These are phyloP conservation scores for Rhodotorula kratochvilovae DNA, from an alignment of 768 basidiomycete species.

Conservation along the genomic window DNA sequence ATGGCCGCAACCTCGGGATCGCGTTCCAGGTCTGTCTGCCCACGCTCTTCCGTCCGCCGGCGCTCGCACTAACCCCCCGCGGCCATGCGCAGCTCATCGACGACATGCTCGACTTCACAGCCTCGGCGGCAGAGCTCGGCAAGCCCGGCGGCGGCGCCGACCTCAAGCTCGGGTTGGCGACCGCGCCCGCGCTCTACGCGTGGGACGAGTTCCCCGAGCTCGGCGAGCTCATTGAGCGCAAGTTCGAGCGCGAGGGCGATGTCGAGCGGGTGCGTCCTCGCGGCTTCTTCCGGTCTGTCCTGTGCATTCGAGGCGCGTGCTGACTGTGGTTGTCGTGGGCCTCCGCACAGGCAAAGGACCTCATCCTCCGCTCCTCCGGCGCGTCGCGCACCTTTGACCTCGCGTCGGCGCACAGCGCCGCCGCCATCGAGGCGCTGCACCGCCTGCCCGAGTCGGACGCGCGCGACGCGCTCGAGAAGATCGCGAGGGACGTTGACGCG, in stretches of 20 bases:
- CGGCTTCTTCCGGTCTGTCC: neutral
- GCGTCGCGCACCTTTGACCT: slow-evolving; percentile 72
- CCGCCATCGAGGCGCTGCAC: slow-evolving; percentile 65
- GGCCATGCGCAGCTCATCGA: slow-evolving; percentile 69
- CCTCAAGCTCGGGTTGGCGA: slow-evolving; percentile 74
- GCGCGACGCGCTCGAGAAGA: slow-evolving; percentile 60
- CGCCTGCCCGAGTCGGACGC: slow-evolving; percentile 76
- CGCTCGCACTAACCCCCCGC: neutral
- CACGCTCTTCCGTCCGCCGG: neutral
- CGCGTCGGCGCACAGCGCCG: slow-evolving; percentile 67
- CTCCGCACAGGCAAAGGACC: slow-evolving; percentile 59
- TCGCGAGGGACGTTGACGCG: slow-evolving; percentile 36
- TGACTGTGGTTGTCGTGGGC: neutral
- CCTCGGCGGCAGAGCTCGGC: slow-evolving; percentile 67
- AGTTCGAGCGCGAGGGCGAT: slow-evolving; percentile 72
- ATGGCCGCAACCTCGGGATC: slow-evolving; percentile 82
- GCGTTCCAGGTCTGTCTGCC: slow-evolving; percentile 76
- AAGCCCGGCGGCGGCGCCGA: slow-evolving; percentile 83
- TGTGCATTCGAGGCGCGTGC: too few species aligned
- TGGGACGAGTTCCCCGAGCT: slow-evolving; percentile 76
- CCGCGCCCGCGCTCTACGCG: slow-evolving; percentile 79
- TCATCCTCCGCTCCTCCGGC: slow-evolving; percentile 66
- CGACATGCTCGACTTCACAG: slow-evolving; percentile 88
- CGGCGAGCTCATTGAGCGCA: slow-evolving; percentile 69
- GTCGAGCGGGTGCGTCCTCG: slow-evolving; percentile 59